Evolutionary conservation across 2,329 filamentous ascomycete genomes (phyloP), one percentile per base, ranked within the genome.

Genomic region (Fusarium praegraminearum): DNA sequence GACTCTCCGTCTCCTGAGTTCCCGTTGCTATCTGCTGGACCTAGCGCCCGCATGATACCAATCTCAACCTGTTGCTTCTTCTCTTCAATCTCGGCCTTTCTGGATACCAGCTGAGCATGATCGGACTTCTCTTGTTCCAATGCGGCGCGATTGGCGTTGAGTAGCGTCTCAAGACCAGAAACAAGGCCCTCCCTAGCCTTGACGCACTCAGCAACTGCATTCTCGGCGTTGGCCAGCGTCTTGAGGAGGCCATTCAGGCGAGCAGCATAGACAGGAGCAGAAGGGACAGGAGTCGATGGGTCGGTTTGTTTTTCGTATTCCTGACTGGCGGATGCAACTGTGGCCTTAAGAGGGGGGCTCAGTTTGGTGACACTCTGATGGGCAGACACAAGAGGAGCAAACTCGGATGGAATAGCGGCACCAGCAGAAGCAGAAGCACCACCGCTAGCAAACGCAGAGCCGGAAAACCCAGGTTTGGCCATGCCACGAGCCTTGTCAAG

Each of bases 51-150:
- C 87, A 99, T 93, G 72, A 99, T 98, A 50, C 89, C 91, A 70
- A 95, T 89, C 79, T 99, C 96, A 10, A 99, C 94, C 49, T 96
- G 91, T 54, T 90, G 89, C 79, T 97, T 97, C 81, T 93, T 94
- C 20, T 85, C 83, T 73, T 98, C 94, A 18, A 94, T 93, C 58
- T 90, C 89, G 4, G 83, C 80, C 72, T 91, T 93, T 58, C 91
- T 89, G n/a, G 83, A 84, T 5, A 84, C 81, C 22, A 98, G 80
- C 18, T 91, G 86, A 9, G 84, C 78, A n/a, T 89, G 83, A 36
- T 91, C 85, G 7, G 84, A 80, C 73, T 93, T 89, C 61, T 99
- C 95, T 18, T 85, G 85, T 2, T 86, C 84, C 6, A 98, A 82
- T 36, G 90, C 90, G 4, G 85, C 81, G 51, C 90, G 90, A 78